Base-by-base conservation (phyloP, 352 stramenopile genomes). In the Discostella stelligera region DNA sequence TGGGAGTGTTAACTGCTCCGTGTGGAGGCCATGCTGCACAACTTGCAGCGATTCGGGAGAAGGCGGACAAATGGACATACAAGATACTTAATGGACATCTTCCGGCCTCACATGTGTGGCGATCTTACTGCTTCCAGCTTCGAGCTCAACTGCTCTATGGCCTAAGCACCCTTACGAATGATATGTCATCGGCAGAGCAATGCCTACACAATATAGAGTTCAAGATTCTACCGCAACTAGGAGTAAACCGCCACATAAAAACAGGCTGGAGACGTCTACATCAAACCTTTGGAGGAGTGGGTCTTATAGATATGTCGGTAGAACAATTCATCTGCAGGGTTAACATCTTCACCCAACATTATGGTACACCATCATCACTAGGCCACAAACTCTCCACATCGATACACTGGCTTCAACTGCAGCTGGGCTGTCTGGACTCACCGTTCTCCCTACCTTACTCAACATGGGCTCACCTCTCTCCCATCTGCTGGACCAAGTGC, bases 261-360 rank as follows among this genome's bases (percentile, higher is more conserved):
- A 58, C 2, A 16, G 66, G 50, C 9, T 70, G 66, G 54, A 23
- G 74, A 1, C 55, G 21, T 2, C 18, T 81, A 1, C 66, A 39
- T 37, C 37, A 13, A 4, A 18, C 32, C 16, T 76, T 76, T 60
- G 49, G 65, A 30, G 73, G 73, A 21, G n/a, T 81, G 6, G 59
- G 66, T 18, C 30, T 76, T 3, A n/a, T 66, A 0, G 54, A 50
- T 23, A 49, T 77, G 16, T 7, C 61, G 1, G 27, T 65, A 1
- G 61, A 82, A 30, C 53, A 72, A 16, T 63, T 30, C 0, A 61
- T 66, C 8, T 44, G 9, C 13, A 39, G 48, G 14, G 18, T 82
- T 0, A 82, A 82, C 39, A 63, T 77, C 39, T 20, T 82, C 6
- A 5, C 70, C 0, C 66, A 77, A 37, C 74, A 82, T 18, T 77